These are phyloP conservation scores for Rossbeevera mucosa DNA, from an alignment of 768 basidiomycete genomes.

Conservation along the genomic window DNA sequence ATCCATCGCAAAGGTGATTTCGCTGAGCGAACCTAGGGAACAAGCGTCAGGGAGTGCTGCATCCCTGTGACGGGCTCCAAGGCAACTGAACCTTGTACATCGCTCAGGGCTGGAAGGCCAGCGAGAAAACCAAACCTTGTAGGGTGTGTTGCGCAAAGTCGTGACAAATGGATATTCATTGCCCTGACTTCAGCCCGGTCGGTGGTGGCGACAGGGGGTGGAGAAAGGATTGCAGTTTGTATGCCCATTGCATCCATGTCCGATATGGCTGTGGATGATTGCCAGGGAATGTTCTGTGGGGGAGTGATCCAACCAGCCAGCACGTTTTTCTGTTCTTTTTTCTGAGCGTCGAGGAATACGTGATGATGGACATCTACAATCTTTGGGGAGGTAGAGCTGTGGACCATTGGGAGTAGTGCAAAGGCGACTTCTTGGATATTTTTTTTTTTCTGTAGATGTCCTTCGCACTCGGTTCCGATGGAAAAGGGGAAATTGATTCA, in stretches of 20 bases:
- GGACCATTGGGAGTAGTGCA: too few relatives aligned
- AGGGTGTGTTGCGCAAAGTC: conserved; percentile 47
- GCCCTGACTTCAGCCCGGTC: conserved; percentile 40
- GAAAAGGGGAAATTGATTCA: conserved; percentile 12
- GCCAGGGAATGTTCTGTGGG: conserved; percentile 62
- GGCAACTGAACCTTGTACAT: conserved; percentile 48
- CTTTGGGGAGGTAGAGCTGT: too few relatives aligned
- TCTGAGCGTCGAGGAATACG: conserved; percentile 52
- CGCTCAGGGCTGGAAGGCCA: conserved; percentile 55
- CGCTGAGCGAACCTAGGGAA: conserved; percentile 49
- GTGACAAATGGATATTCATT: conserved; percentile 45
- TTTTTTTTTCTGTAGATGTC: conserved; percentile 4
- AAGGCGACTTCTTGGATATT: conserved; percentile 17
- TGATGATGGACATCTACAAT: conserved; percentile 75
- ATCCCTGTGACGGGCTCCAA: not conserved
- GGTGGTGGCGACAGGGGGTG: conserved; percentile 51
- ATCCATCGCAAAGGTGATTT: conserved; percentile 61
- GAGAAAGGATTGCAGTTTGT: conserved; percentile 60
- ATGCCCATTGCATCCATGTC: conserved; percentile 60
- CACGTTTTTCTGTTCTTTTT: conserved; percentile 43
- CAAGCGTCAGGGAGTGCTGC: conserved; percentile 4
- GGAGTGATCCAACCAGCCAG: conserved; percentile 61
- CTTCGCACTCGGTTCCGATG: conserved; percentile 18
- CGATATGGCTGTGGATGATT: conserved; percentile 49
- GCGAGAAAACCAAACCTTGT: conserved; percentile 68